These are phyloP conservation scores for Rutstroemia sp. DNA, from an alignment of 2,329 filamentous ascomycete species.

Conservation along the genomic window DNA sequence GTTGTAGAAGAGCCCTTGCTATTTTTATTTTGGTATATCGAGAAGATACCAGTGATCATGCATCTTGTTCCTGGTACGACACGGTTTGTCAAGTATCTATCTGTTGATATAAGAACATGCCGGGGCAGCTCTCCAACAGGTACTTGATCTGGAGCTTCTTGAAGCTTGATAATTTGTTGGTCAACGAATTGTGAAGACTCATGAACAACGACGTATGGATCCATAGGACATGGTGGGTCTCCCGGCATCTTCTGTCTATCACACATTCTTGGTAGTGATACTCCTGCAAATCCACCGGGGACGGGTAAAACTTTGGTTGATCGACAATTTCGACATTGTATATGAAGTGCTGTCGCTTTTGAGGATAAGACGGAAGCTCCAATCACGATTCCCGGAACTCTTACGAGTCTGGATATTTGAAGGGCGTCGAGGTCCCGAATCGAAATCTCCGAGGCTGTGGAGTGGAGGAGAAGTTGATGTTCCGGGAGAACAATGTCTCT, in stretches of 20 bases:
- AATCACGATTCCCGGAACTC: slow-evolving; percentile 95
- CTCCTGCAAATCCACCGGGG: slow-evolving; percentile 77
- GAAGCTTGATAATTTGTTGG: slow-evolving; percentile 95
- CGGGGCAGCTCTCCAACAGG: slow-evolving; percentile 92
- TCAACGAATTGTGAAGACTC: slow-evolving; percentile 94
- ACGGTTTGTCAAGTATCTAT: slow-evolving; percentile 88
- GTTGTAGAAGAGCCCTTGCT: slow-evolving; percentile 66
- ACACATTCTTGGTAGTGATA: slow-evolving; percentile 77
- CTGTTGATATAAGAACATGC: slow-evolving; percentile 93
- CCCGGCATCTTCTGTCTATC: slow-evolving; percentile 54
- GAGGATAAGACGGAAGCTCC: slow-evolving; percentile 94
- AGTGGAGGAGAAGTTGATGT: slow-evolving; percentile 92
- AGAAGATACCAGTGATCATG: slow-evolving; percentile 94
- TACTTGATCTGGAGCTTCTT: slow-evolving; percentile 95
- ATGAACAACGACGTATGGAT: slow-evolving; percentile 93
- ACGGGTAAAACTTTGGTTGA: slow-evolving; percentile 64
- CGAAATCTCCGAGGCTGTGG: slow-evolving; percentile 80
- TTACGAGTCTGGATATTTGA: slow-evolving; percentile 88
- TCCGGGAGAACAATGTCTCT: slow-evolving; percentile 64
- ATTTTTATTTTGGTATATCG: slow-evolving; percentile 91
- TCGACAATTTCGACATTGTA: slow-evolving; percentile 83
- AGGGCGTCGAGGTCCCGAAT: slow-evolving; percentile 91
- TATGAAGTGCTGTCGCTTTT: slow-evolving; percentile 79
- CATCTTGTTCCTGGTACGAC: slow-evolving; percentile 94
- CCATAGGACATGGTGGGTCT: slow-evolving; percentile 79